Evolutionary conservation across 2,329 filamentous ascomycete genomes (phyloP).

Genomic region (Phialocephala subalpina): DNA sequence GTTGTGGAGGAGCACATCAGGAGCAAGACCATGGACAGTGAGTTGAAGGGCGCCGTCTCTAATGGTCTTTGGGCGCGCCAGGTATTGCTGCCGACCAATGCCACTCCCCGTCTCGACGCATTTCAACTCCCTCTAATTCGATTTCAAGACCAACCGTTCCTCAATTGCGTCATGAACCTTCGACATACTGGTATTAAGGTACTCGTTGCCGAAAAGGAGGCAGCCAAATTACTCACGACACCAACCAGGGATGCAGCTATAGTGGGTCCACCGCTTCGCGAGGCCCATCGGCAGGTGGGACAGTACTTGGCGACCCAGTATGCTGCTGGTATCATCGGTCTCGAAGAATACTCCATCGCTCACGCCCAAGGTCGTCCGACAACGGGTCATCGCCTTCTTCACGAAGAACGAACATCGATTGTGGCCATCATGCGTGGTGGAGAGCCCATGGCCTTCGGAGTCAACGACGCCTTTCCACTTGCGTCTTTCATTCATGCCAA

Average conservation of each 20-base stretch:
- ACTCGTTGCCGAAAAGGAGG: conserved; percentile 52
- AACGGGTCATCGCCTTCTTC: conserved; percentile 53
- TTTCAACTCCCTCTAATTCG: conserved; percentile 50
- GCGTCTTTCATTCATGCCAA: conserved; percentile 60
- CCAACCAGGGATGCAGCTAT: conserved; percentile 59
- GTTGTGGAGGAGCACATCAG: conserved; percentile 55
- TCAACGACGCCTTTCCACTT: conserved; percentile 59
- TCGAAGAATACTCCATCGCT: conserved; percentile 55
- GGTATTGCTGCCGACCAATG: conserved; percentile 51
- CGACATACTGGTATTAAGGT: conserved; percentile 37
- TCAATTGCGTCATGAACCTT: no score
- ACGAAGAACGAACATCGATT: conserved; percentile 60
- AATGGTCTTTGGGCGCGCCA: conserved; percentile 53
- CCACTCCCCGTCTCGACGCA: conserved; percentile 51
- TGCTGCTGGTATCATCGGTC: conserved; percentile 55
- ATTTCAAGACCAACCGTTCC: conserved; percentile 14
- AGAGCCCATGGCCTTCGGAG: conserved; percentile 66
- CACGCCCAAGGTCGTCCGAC: conserved; percentile 60
- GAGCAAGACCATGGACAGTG: conserved; percentile 61
- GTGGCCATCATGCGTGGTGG: conserved; percentile 70
- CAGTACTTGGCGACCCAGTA: conserved; percentile 60
- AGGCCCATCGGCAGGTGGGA: conserved; percentile 58
- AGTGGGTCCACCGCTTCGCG: conserved; percentile 54
- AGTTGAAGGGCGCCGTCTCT: conserved; percentile 52
- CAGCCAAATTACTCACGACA: conserved; percentile 60